Evolutionary conservation across 2,329 filamentous ascomycete genomes (phyloP), one percentile per base, ranked within the genome.

Genomic region (Aspergillus pseudonomiae): DNA sequence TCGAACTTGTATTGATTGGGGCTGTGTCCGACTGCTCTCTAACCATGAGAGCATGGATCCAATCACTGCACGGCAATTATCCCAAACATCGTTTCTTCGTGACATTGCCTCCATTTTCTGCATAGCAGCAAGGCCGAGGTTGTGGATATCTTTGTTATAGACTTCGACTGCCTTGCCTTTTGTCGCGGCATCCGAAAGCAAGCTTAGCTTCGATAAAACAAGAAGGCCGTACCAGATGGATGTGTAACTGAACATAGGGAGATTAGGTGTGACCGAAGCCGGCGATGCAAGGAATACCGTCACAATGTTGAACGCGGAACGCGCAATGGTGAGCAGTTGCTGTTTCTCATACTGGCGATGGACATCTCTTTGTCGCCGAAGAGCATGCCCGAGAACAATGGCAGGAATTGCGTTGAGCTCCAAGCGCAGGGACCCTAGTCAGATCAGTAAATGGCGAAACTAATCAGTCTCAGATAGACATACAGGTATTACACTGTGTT

Each of bases 201-300:
- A 28, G 50, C 56, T 55, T 3, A 62, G 48, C 61, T 55, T 62
- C 6, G 55, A 62, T n/a, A 62, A 43, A 24, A 61, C 50, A 16
- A 60, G 41, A 28, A 58, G 60, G 36, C 60, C 46, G 54, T 62
- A 58, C 54, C 60, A 57, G 21, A 62, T 39, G 24, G 45, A 46
- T 39, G 43, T 58, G 54, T 57, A 58, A 39, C 43, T 57, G 54
- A 32, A 54, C 60, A 34, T 52, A 30, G 9, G 19, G 16, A 52
- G 45, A 46, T 46, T 43, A 21, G 24, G 28, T 26, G 60, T 19
- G 12, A 62, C 28, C 45, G 45, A 48, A 48, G 45, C 45, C 45
- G 45, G 45, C 45, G 45, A 48, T 34, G 59, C 39, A 5, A 61
- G 59, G 24, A 61, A 61, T 9, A 34, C 32, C 26, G 26, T 61